Percentiles rank a stretch among this genome's conserved stretches.
These are phyloP conservation scores for Extremus antarcticus DNA, from an alignment of 495 filamentous ascomycete genomes.

Conservation along the genomic window DNA sequence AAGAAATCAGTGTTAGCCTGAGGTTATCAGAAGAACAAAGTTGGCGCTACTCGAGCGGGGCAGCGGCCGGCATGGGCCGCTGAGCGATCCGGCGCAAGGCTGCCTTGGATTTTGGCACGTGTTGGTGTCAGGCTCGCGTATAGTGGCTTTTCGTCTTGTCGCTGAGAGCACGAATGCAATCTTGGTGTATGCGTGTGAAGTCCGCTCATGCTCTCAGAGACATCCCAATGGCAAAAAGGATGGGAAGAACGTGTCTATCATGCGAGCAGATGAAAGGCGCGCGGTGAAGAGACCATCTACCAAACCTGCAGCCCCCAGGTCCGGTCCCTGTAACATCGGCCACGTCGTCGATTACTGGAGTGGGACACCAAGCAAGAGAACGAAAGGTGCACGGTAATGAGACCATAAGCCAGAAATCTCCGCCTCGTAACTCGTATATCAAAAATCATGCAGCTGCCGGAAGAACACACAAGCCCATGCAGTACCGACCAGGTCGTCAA, in stretches of 20 bases:
- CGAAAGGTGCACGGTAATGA: no score
- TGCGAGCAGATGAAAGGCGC: no score
- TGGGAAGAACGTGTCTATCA: no score
- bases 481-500: neutral
- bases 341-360: no score
- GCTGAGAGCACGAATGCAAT: neutral
- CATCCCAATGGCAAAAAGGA: no score
- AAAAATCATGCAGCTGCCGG: neutral
- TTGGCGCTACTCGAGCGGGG: neutral
- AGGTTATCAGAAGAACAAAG: neutral
- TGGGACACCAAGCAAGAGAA: no score
- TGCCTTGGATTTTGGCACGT: neutral
- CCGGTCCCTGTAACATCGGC: no score
- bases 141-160: neutral
- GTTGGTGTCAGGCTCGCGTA: neutral
- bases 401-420: no score
- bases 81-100: neutral
- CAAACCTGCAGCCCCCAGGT: no score
- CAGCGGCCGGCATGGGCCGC: neutral
- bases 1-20: neutral
- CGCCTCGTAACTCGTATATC: neutral
- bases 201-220: no score
- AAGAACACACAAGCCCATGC: neutral
- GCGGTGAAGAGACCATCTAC: no score
- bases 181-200: no score